Evolutionary conservation across 257 asterid species (phyloP).

Genomic region (Solanum neorickii): DNA sequence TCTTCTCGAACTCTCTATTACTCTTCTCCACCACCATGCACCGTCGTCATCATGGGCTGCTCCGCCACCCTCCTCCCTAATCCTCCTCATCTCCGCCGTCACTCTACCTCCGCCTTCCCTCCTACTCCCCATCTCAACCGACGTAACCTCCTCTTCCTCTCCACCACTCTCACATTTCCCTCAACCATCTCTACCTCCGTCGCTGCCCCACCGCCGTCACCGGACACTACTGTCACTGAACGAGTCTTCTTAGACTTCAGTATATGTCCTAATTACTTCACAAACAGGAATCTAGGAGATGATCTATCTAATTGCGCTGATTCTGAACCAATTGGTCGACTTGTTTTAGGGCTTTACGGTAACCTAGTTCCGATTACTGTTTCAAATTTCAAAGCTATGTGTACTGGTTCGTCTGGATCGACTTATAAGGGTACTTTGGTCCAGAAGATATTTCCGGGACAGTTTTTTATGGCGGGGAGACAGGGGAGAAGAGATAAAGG

Average conservation of each 20-base stretch:
- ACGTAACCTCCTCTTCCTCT: slow-evolving; percentile 55
- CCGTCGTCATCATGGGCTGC: slow-evolving; percentile 45
- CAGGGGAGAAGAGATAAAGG: slow-evolving; percentile 86
- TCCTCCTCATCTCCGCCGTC: not conserved
- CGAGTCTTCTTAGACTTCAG: slow-evolving; percentile 72
- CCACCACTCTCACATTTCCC: slow-evolving; percentile 29
- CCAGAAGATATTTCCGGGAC: slow-evolving; percentile 69
- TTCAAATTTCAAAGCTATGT: slow-evolving; percentile 78
- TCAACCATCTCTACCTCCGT: slow-evolving; percentile 28
- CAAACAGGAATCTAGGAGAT: slow-evolving; percentile 64
- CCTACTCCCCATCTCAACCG: slow-evolving; percentile 19
- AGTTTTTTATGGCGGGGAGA: slow-evolving; percentile 66
- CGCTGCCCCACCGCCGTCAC: slow-evolving; percentile 25
- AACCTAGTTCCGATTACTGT: slow-evolving; percentile 73
- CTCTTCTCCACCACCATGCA: slow-evolving; percentile 30
- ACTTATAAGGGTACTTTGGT: slow-evolving; percentile 70
- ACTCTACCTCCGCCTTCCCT: not conserved
- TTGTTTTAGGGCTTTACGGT: slow-evolving; percentile 76
- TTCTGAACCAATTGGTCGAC: slow-evolving; percentile 57
- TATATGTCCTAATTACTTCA: slow-evolving; percentile 75
- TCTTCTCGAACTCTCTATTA: not conserved
- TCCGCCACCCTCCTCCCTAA: slow-evolving; percentile 24
- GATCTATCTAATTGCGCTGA: slow-evolving; percentile 63
- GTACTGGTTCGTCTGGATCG: slow-evolving; percentile 63
- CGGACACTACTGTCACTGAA: slow-evolving; percentile 77